Conservation (phyloP, 352 stramenopile genomes). For the Phytophthora pistaciae region DNA sequence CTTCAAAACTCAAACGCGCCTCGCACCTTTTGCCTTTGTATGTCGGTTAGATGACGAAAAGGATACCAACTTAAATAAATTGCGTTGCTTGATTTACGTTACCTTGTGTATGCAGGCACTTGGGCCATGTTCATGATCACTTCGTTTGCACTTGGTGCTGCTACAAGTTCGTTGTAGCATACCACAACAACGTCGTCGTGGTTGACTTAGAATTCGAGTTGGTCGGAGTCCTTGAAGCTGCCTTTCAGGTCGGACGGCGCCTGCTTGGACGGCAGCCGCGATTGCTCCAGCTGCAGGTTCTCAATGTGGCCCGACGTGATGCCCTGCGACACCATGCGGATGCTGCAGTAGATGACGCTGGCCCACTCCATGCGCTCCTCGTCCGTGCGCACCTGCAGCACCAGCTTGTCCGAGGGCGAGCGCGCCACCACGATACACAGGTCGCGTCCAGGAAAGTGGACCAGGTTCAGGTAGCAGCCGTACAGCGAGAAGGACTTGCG, state of each 20-base stretch:
- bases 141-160: background rate
- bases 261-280: constrained; percentile 31
- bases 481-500: constrained; percentile 87
- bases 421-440: constrained; percentile 87
- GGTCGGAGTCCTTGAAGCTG: constrained; percentile 39
- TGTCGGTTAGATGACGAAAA: constrained; percentile 17
- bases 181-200: background rate
- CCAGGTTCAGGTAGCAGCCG: constrained; percentile 87
- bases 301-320: constrained; percentile 87
- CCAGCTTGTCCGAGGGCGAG: constrained; percentile 87
- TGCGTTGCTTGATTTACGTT: constrained; percentile 1
- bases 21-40: constrained; percentile 2
- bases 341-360: constrained; percentile 89
- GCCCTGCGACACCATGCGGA: constrained; percentile 88
- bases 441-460: constrained; percentile 74
- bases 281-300: constrained; percentile 74
- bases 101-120: background rate
- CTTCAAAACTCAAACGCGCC: background rate
- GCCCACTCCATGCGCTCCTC: constrained; percentile 90
- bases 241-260: constrained; percentile 33
- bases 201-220: constrained; percentile 35
- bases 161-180: background rate
- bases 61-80: background rate
- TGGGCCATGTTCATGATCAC: background rate
- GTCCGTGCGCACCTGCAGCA: constrained; percentile 71